Evolutionary conservation across 768 basidiomycete species (phyloP).

Genomic region (Hygrocybe coccinea): DNA sequence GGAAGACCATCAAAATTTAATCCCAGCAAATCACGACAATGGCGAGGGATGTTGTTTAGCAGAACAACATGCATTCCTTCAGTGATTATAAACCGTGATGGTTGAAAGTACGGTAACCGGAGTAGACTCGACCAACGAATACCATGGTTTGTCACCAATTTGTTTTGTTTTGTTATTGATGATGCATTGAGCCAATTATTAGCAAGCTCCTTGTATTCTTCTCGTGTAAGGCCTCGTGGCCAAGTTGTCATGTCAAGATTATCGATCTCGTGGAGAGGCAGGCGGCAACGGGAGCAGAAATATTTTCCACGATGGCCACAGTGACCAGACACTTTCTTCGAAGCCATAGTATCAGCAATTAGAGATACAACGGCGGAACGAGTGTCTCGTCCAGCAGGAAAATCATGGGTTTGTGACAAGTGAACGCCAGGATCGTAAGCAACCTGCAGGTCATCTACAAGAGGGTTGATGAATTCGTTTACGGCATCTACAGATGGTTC

Average conservation of each 20-base stretch:
- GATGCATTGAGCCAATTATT: slow-evolving; percentile 11
- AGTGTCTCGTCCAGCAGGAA: slow-evolving; percentile 16
- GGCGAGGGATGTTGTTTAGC: slow-evolving; percentile 12
- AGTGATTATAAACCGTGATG: slow-evolving; percentile 4
- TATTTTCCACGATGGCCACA: not conserved
- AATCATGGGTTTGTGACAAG: slow-evolving; percentile 14
- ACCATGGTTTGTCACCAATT: slow-evolving; percentile 7
- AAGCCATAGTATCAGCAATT: slow-evolving; percentile 14
- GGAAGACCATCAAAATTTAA: not conserved
- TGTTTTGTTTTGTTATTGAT: slow-evolving; percentile 1
- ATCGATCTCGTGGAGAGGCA: slow-evolving; percentile 15
- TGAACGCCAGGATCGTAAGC: slow-evolving; percentile 22
- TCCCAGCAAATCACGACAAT: slow-evolving; percentile 11
- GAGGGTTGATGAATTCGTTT: slow-evolving; percentile 30
- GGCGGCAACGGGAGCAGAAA: slow-evolving; percentile 23
- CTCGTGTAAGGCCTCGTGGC: slow-evolving; percentile 4
- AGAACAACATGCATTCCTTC: slow-evolving; percentile 13
- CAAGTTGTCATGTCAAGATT: slow-evolving; percentile 20
- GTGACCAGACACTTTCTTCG: slow-evolving; percentile 4
- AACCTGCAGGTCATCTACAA: slow-evolving; percentile 29
- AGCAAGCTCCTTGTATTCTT: slow-evolving; percentile 12
- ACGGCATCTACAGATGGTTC: slow-evolving; percentile 27
- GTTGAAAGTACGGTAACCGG: slow-evolving; percentile 25
- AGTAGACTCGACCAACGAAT: slow-evolving; percentile 17
- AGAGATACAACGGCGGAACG: slow-evolving; percentile 21